These are phyloP conservation scores for Blastobotrys indianensis DNA, from an alignment of 1,139 yeast species.

Conservation along the genomic window DNA sequence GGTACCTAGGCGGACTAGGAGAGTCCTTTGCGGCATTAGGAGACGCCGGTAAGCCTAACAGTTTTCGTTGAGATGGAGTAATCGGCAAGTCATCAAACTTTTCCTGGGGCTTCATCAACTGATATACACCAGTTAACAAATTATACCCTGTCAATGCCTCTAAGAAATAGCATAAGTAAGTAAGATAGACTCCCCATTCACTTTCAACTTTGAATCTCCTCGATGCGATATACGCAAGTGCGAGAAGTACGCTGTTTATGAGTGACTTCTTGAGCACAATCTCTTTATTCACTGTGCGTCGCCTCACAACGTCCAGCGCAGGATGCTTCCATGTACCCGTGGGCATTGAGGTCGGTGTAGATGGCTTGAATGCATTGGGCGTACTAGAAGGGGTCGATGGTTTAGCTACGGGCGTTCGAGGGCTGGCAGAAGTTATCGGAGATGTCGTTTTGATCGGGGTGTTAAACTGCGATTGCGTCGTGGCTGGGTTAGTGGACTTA, in stretches of 20 bases:
- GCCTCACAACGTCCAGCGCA: conserved; percentile 18
- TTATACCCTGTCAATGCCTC: conserved; percentile 30
- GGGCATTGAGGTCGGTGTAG: conserved; percentile 18
- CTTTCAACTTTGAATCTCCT: conserved; percentile 23
- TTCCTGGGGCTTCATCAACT: conserved; percentile 35
- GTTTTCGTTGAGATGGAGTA: conserved; percentile 38
- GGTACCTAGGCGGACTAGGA: conserved; percentile 29
- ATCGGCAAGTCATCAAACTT: conserved; percentile 39
- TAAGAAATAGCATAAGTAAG: neutral
- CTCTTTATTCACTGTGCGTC: conserved; percentile 33
- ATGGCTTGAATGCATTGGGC: conserved; percentile 17
- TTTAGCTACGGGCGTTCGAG: neutral
- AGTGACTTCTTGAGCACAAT: conserved; percentile 34
- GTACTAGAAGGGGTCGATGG: conserved; percentile 3
- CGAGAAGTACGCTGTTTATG: conserved; percentile 30
- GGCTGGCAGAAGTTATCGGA: neutral
- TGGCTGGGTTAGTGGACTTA: conserved; percentile 1
- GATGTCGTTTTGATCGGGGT: neutral
- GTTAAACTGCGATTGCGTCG: neutral
- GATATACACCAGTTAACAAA: conserved; percentile 33
- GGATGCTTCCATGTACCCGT: conserved; percentile 29
- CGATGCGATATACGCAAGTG: conserved; percentile 27
- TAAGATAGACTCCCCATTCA: conserved; percentile 1
- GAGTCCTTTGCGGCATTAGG: conserved; percentile 21
- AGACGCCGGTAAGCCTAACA: conserved; percentile 38